phyloP scores from a whole-genome alignment of 2,329 filamentous ascomycete genomes.

The Fusarium globosum region DNA sequence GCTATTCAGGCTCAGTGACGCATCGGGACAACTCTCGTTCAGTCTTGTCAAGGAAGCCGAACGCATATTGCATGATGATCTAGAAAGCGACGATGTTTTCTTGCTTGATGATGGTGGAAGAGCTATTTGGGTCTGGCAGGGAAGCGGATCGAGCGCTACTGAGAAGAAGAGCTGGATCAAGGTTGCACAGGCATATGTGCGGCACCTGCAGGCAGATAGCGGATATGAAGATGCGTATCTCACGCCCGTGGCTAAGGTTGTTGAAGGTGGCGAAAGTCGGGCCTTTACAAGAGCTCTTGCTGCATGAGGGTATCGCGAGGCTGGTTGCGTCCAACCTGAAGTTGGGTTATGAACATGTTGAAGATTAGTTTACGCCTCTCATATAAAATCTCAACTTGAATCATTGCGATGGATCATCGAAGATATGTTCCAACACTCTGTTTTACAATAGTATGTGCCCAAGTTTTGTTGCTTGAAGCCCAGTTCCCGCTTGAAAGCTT shows the following conservation, averaged over 20 bases:
- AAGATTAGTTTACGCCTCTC: background rate
- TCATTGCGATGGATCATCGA: background rate
- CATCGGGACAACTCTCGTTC: conserved; percentile 67
- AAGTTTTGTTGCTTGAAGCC: background rate
- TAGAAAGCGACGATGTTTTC: conserved; percentile 71
- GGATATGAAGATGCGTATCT: conserved; percentile 53
- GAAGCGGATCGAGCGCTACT: conserved; percentile 63
- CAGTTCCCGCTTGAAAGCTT: background rate
- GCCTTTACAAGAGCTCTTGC: conserved; percentile 62
- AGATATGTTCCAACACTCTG: background rate
- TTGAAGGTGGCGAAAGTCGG: conserved; percentile 65
- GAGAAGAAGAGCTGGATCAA: conserved; percentile 72
- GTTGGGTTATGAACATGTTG: background rate
- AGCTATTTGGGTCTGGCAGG: conserved; percentile 75
- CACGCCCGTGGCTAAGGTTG: conserved; percentile 67
- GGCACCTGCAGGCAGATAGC: conserved; percentile 51
- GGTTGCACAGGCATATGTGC: conserved; percentile 67
- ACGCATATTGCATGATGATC: conserved; percentile 57
- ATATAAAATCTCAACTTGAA: background rate
- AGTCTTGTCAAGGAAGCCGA: conserved; percentile 67
- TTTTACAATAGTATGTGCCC: background rate
- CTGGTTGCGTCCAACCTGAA: background rate
- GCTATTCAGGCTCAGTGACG: conserved; percentile 73
- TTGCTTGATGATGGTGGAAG: conserved; percentile 68
- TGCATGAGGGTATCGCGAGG: conserved; percentile 19